Percentiles rank a stretch among this genome's conserved stretches.
phyloP scores from a whole-genome alignment of 2,329 filamentous ascomycete species.

The Exophiala xenobiotica region DNA sequence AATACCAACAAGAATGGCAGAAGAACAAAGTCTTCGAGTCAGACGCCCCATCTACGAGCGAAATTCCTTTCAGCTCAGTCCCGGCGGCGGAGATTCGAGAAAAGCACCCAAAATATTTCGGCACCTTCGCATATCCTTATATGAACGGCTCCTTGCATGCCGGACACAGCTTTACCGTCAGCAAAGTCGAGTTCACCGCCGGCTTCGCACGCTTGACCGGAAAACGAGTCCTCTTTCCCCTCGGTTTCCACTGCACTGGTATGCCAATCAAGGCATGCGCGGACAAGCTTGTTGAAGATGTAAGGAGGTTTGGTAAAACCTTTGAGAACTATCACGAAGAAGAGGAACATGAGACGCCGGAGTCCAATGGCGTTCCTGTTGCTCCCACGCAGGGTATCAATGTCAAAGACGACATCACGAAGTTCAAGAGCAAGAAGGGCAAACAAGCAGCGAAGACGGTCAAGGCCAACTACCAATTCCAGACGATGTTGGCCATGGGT shows the following conservation, averaged over 20 bases:
- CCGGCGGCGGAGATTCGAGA: constrained; percentile 72
- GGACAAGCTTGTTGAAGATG: constrained; percentile 88
- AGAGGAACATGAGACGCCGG: constrained; percentile 51
- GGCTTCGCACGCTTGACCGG: constrained; percentile 89
- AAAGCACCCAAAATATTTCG: constrained; percentile 88
- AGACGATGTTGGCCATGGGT: constrained; percentile 89
- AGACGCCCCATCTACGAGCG: constrained; percentile 75
- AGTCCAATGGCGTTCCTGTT: constrained; percentile 50
- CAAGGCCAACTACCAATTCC: constrained; percentile 93
- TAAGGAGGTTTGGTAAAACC: constrained; percentile 81
- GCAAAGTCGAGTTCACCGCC: constrained; percentile 88
- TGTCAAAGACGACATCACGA: constrained; percentile 77
- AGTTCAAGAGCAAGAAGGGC: constrained; percentile 89
- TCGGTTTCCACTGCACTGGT: constrained; percentile 93
- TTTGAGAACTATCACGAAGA: constrained; percentile 76
- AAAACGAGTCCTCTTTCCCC: constrained; percentile 80
- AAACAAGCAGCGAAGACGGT: constrained; percentile 87
- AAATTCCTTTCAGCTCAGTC: constrained; percentile 74
- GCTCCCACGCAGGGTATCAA: constrained; percentile 60
- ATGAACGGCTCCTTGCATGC: constrained; percentile 89
- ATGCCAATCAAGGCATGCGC: constrained; percentile 98
- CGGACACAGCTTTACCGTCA: constrained; percentile 87
- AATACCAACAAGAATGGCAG: constrained; percentile 85
- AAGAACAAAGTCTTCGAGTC: constrained; percentile 76
- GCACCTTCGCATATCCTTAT: constrained; percentile 73